phyloP scores from a whole-genome alignment of 805 yeast species.

The Wickerhamomyces xylosicus region DNA sequence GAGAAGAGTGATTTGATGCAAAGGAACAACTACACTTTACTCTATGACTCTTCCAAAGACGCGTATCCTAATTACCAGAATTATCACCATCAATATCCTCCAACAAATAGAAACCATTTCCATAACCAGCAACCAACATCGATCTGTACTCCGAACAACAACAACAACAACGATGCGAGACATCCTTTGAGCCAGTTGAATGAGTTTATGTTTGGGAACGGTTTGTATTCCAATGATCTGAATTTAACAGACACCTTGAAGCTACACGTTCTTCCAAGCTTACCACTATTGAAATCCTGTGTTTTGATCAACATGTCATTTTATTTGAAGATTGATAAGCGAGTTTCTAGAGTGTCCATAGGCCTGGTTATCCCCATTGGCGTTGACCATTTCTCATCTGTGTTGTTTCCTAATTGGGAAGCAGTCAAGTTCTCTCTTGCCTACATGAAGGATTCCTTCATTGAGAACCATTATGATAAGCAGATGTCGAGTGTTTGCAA shows the following conservation, averaged over 20 bases:
- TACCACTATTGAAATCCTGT: slow-evolving; percentile 19
- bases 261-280: slow-evolving; percentile 20
- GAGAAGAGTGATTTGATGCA: slow-evolving; percentile 27
- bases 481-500: no score
- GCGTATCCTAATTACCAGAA: not conserved
- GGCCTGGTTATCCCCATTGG: slow-evolving; percentile 22
- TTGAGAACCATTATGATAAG: slow-evolving; percentile 9
- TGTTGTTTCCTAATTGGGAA: slow-evolving; percentile 24
- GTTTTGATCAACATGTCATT: slow-evolving; percentile 21
- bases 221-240: slow-evolving; percentile 20
- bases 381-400: slow-evolving; percentile 16
- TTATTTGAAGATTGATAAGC: slow-evolving; percentile 19
- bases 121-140: no score
- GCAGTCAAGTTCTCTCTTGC: slow-evolving; percentile 7
- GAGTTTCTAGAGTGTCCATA: slow-evolving; percentile 21
- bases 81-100: no score
- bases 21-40: slow-evolving; percentile 23
- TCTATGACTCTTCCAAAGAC: slow-evolving; percentile 22
- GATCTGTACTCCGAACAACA: not conserved
- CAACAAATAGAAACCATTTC: no score
- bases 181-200: slow-evolving; percentile 17
- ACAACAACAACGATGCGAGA: slow-evolving; percentile 1
- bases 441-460: slow-evolving; percentile 5
- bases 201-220: slow-evolving; percentile 31
- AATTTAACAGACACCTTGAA: slow-evolving; percentile 14